Evolutionary conservation across 495 filamentous ascomycete genomes (phyloP).

Genomic region (Trichoderma virens): DNA sequence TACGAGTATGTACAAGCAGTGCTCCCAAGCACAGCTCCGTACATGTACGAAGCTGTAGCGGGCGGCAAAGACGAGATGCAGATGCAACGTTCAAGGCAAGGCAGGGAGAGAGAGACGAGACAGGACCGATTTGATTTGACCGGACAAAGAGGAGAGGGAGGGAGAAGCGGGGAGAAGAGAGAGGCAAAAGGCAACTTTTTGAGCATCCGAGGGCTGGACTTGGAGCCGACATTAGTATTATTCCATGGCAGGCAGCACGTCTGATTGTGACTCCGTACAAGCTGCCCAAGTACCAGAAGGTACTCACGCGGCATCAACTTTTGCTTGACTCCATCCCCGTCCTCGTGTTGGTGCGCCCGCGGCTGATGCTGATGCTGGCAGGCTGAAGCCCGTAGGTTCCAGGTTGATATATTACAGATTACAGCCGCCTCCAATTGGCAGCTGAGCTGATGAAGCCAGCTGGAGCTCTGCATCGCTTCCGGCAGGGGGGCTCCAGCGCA

Average conservation of each 20-base stretch:
- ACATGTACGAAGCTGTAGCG: not conserved
- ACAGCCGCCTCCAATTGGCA: not conserved
- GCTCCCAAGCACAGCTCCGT: not conserved
- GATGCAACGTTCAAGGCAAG: not conserved
- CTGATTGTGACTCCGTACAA: too few species aligned
- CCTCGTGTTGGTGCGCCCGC: not conserved
- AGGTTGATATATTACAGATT: too few species aligned
- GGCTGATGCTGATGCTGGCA: not conserved
- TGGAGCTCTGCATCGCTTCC: not conserved
- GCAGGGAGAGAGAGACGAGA: not conserved
- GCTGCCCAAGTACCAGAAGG: too few species aligned
- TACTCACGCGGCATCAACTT: too few species aligned
- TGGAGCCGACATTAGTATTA: not conserved
- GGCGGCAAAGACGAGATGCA: not conserved
- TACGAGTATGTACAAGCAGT: not conserved
- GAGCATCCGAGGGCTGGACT: not conserved
- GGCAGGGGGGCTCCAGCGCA: not conserved
- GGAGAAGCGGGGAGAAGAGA: not conserved
- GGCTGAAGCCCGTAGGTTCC: not conserved
- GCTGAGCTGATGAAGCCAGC: not conserved
- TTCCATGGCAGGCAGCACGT: not conserved
- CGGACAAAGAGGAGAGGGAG: not conserved
- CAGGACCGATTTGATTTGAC: not conserved
- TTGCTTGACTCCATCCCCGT: not conserved
- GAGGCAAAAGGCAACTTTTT: slow-evolving; percentile 2